Conservation (phyloP, 2,329 filamentous ascomycete species). For the Cladosporium sp. region DNA sequence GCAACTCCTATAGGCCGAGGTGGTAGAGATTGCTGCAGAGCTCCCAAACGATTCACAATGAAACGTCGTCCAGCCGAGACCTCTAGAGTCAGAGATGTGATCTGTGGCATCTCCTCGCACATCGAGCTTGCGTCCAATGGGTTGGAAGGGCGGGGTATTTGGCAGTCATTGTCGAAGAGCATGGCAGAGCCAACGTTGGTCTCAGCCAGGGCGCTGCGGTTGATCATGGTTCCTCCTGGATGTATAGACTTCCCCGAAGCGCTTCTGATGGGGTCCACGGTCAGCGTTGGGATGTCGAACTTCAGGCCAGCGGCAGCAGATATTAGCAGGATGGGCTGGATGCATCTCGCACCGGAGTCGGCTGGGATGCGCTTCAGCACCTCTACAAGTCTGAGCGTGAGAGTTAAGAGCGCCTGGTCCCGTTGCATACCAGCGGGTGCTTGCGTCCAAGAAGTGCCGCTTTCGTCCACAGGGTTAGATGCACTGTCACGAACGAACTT, state of each 20-base stretch:
- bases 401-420: background rate
- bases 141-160: background rate
- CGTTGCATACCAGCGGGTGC: background rate
- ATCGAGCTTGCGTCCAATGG: background rate
- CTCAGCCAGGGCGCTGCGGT: background rate
- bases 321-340: constrained; percentile 12
- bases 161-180: background rate
- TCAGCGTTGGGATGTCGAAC: background rate
- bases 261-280: background rate
- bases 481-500: background rate
- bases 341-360: constrained; percentile 10
- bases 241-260: background rate
- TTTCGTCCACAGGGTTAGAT: background rate
- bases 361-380: constrained; percentile 11
- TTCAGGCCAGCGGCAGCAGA: constrained; percentile 10
- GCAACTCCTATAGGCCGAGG: constrained; percentile 6
- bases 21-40: constrained; percentile 8
- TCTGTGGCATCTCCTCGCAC: background rate
- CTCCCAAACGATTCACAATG: constrained; percentile 10
- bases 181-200: background rate
- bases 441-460: background rate
- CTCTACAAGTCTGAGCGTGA: constrained; percentile 8
- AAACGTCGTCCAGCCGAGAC: constrained; percentile 5
- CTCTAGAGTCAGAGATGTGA: constrained; percentile 8
- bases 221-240: background rate